A percentile compares a stretch with the other conserved stretches of the same genome.
Conservation (phyloP, 257 asterid genomes). For the Ballota nigra region DNA sequence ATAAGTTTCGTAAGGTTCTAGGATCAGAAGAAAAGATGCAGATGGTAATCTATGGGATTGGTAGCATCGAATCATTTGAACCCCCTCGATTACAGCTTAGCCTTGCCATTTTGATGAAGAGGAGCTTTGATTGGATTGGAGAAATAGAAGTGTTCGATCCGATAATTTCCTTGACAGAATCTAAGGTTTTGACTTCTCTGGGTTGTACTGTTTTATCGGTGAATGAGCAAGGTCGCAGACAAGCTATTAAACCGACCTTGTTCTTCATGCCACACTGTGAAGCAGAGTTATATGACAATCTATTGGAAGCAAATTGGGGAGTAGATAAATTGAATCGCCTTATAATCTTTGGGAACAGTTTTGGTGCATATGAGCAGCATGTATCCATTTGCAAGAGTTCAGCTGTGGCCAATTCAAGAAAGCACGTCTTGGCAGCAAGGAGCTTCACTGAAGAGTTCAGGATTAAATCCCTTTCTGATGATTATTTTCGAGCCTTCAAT, state of each 20-base stretch:
- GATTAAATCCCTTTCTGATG: conserved; percentile 37
- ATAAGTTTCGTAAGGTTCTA: conserved; percentile 40
- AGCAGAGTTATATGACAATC: conserved; percentile 68
- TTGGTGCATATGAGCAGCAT: conserved; percentile 50
- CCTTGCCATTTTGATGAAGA: conserved; percentile 71
- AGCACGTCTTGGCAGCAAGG: conserved; percentile 49
- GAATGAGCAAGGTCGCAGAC: conserved; percentile 74
- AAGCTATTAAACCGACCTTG: conserved; percentile 53
- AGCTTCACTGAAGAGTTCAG: conserved; percentile 47
- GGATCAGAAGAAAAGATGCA: conserved; percentile 51
- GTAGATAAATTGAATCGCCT: conserved; percentile 36
- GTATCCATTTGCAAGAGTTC: conserved; percentile 31
- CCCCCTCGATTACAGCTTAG: conserved; percentile 74
- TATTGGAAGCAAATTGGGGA: conserved; percentile 69
- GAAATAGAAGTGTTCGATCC: conserved; percentile 84
- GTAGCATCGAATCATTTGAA: conserved; percentile 79
- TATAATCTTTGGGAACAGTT: conserved; percentile 70
- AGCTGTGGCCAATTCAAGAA: conserved; percentile 31
- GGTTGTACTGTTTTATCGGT: conserved; percentile 74
- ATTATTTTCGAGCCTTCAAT: conserved; percentile 57
- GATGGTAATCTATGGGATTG: conserved; percentile 89
- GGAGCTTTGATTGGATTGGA: conserved; percentile 70
- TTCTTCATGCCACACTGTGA: conserved; percentile 97
- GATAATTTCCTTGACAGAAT: conserved; percentile 62
- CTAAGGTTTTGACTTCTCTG: conserved; percentile 59